A percentile compares a stretch with the other conserved stretches of the same genome.
Conservation (phyloP, 805 yeast species). For the Candida yuanshanica region DNA sequence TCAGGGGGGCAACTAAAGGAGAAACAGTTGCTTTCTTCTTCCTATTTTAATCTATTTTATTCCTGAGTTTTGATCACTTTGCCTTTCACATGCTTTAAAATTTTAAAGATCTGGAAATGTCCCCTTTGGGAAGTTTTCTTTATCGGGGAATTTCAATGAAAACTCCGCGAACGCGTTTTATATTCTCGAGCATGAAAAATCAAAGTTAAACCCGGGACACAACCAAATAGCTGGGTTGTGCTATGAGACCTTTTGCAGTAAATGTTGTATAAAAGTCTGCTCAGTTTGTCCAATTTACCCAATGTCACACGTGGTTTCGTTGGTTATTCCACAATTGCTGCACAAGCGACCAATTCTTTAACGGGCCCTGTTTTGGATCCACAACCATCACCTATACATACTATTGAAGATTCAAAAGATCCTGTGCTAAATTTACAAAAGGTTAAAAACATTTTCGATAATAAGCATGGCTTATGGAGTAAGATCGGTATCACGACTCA, state of each 20-base stretch:
- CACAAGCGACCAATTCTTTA: neutral
- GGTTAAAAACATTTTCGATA: constrained; percentile 16
- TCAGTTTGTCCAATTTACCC: no score
- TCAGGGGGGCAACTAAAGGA: no score
- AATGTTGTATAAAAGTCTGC: neutral
- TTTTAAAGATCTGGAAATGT: neutral
- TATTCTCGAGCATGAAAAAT: neutral
- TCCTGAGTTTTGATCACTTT: neutral
- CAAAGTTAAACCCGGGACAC: neutral
- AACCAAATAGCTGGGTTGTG: neutral
- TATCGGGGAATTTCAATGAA: neutral
- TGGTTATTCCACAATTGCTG: neutral
- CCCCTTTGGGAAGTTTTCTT: neutral
- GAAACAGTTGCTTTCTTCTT: no score
- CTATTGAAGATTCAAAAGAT: constrained; percentile 4
- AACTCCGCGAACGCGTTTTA: neutral
- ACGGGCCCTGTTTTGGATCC: neutral
- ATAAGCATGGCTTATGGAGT: constrained; percentile 20
- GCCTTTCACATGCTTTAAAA: constrained; percentile 1
- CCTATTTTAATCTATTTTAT: no score
- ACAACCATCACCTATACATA: neutral
- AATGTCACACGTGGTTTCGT: neutral
- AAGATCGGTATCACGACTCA: constrained; percentile 21
- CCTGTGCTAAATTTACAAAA: constrained; percentile 11
- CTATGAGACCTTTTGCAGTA: neutral